Evolutionary conservation across 345 rosid genomes (phyloP), one percentile per base, ranked within the genome.

Genomic region (Schrenkiella parvula): DNA sequence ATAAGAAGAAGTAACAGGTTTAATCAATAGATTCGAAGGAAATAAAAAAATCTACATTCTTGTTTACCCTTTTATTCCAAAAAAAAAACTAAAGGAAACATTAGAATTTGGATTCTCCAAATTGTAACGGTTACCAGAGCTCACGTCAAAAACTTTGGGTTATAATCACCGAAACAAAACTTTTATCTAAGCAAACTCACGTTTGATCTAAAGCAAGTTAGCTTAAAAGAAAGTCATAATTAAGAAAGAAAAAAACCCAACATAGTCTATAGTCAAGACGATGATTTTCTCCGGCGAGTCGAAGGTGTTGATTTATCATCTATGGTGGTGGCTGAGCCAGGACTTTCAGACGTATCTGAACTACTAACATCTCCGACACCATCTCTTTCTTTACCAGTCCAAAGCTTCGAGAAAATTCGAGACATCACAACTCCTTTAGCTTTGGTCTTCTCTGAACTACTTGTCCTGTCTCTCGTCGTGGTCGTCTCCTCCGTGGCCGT

Each of bases 231-330:
- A 43, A 58, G 2, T n/a, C 69, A 39, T 39, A 59, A 28, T 31
- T 23, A 26, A 66, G 18, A 29, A 14, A 26, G 9, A 54, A 64
- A 55, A 35, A 6, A 28, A 25, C 42, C 51, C 19, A 73, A 50
- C n/a, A 15, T n/a, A 1, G 54, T 67, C 39, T 13, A 50, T 26
- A 44, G 52, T 71, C 35, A 77, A 71, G 80, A 77, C 11, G 72
- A 48, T 46, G 77, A 77, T 51, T 42, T 48, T 79, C 92, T 86
- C 42, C 67, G 41, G n/a, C 96, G 84, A 8, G 88, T 89, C 14
- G 92, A 86, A 9, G 88, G 90, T 13, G 90, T 87, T 0, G 89
- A 90, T 75, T 93, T 93, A 19, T 80, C 86, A 72, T 89, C 93
- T 10, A 82, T 86, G 1, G 87, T 88, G 5, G 96, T 86, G 39